Conservation (phyloP, 805 yeast species). For the Crinitomyces ghanaensis region DNA sequence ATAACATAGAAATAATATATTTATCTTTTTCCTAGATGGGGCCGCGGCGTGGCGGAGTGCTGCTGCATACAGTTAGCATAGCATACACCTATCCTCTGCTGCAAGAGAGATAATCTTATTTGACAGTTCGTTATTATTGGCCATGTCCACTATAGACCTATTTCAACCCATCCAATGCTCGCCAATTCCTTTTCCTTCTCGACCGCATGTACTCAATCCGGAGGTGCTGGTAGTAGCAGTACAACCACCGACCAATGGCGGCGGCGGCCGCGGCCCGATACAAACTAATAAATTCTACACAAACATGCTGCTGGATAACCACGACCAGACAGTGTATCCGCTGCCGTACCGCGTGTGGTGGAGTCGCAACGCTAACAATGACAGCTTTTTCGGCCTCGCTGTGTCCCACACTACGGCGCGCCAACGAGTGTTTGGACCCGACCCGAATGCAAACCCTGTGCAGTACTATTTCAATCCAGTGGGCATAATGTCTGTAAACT, state of each 20-base stretch:
- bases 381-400: conserved; percentile 54
- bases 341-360: conserved; percentile 74
- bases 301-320: conserved; percentile 55
- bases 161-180: too few relatives aligned
- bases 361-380: conserved; percentile 35
- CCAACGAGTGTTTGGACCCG: conserved; percentile 63
- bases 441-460: conserved; percentile 35
- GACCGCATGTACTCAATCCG: too few relatives aligned
- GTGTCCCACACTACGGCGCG: conserved; percentile 47
- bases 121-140: too few relatives aligned
- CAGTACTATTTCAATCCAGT: conserved; percentile 40
- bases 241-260: conserved; percentile 15
- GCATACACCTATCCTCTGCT: too few relatives aligned
- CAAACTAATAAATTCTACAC: conserved; percentile 74
- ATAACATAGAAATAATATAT: too few relatives aligned
- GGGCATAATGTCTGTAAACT: conserved; percentile 36
- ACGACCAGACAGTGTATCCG: conserved; percentile 64
- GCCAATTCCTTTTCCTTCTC: too few relatives aligned
- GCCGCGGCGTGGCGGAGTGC: too few relatives aligned
- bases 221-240: too few relatives aligned
- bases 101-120: too few relatives aligned
- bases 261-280: conserved; percentile 31
- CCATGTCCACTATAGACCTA: too few relatives aligned
- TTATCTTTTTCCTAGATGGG: too few relatives aligned
- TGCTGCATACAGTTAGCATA: too few relatives aligned